phyloP scores from a whole-genome alignment of 192 early-diverging fungal genomes.

The Jimgerdemannia lactiflua region DNA sequence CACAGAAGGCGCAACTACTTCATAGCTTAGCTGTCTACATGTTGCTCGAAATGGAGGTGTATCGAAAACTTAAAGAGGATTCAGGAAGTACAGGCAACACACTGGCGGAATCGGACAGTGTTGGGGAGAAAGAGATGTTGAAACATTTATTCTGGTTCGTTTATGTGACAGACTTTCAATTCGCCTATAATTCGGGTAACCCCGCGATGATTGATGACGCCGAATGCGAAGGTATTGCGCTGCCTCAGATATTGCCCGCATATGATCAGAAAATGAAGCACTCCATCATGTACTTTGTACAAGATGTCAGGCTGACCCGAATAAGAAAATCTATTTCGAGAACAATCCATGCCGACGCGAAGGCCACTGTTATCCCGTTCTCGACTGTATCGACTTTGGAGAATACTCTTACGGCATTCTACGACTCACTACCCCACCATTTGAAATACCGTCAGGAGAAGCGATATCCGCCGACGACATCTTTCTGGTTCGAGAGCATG shows the following conservation, averaged over 20 bases:
- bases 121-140: background rate
- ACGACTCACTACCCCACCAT: background rate
- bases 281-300: background rate
- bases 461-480: background rate
- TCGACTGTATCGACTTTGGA: background rate
- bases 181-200: background rate
- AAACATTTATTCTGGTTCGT: background rate
- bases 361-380: background rate
- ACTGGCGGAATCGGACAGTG: background rate
- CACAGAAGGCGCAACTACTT: background rate
- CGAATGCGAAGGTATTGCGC: background rate
- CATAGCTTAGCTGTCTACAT: background rate
- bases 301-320: background rate
- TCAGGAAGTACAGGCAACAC: background rate
- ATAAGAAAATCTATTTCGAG: background rate
- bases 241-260: background rate
- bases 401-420: background rate
- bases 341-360: background rate
- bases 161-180: background rate
- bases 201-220: background rate
- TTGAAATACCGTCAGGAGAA: background rate
- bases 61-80: background rate
- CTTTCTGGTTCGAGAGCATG: background rate
- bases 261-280: background rate
- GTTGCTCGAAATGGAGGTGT: background rate